Percentiles rank a stretch among this genome's conserved stretches.
phyloP scores from a whole-genome alignment of 371 early-diverging fungal species.

The Rhizopus stolonifer region DNA sequence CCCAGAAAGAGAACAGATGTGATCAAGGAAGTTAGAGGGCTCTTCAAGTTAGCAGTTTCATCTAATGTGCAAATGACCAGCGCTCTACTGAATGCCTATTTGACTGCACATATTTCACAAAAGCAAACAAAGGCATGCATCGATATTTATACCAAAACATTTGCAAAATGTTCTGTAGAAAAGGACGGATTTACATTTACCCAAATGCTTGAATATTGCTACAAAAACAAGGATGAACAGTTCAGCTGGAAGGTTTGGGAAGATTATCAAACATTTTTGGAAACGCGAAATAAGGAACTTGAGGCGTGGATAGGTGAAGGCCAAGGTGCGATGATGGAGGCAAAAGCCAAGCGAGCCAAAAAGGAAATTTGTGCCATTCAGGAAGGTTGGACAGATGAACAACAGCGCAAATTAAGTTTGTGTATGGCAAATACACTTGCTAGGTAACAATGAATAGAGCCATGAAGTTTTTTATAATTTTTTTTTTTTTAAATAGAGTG shows the following conservation, averaged over 20 bases:
- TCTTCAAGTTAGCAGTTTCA: slow-evolving; percentile 37
- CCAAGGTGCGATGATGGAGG: slow-evolving; percentile 13
- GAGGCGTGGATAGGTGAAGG: not conserved
- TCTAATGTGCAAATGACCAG: slow-evolving; percentile 41
- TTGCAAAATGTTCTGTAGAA: slow-evolving; percentile 37
- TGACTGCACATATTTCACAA: slow-evolving; percentile 59
- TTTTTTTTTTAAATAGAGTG: slow-evolving; percentile 17
- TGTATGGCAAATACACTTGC: slow-evolving; percentile 48
- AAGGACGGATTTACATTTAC: slow-evolving; percentile 61
- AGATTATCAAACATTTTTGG: slow-evolving; percentile 50
- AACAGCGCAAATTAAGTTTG: slow-evolving; percentile 32
- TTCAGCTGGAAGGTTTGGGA: slow-evolving; percentile 59
- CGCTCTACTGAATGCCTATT: slow-evolving; percentile 59
- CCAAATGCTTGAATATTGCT: slow-evolving; percentile 50
- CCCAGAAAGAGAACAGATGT: slow-evolving; percentile 45
- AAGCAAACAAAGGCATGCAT: slow-evolving; percentile 41
- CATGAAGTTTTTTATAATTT: slow-evolving; percentile 12
- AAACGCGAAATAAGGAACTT: slow-evolving; percentile 19
- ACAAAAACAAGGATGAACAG: slow-evolving; percentile 41
- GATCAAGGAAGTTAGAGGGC: slow-evolving; percentile 39
- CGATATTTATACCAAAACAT: slow-evolving; percentile 48
- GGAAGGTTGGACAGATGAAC: slow-evolving; percentile 41
- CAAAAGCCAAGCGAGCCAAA: slow-evolving; percentile 16
- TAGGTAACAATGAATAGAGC: slow-evolving; percentile 17
- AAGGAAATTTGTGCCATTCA: slow-evolving; percentile 12